phyloP scores from a whole-genome alignment of 352 stramenopile species.

The Phytophthora quininea region DNA sequence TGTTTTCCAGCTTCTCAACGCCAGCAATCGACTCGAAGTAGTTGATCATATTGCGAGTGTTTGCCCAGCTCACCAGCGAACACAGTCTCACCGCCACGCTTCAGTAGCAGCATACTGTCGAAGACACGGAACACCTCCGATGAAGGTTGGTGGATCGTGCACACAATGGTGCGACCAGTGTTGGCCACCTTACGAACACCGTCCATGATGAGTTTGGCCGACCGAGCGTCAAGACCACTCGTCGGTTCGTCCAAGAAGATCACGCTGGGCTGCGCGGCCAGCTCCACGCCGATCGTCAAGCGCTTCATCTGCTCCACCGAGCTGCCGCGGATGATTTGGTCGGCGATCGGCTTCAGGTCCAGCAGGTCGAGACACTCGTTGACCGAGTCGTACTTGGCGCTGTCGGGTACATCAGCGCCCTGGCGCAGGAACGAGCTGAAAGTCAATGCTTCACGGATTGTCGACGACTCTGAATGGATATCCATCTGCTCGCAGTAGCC shows the following conservation, averaged over 20 bases:
- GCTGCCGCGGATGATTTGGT: conserved; percentile 24
- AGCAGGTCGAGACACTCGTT: conserved; percentile 26
- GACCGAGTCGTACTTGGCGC: conserved; percentile 13
- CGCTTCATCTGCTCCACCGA: conserved; percentile 40
- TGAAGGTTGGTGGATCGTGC: conserved; percentile 90
- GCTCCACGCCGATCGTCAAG: conserved; percentile 39
- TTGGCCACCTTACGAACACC: conserved; percentile 68
- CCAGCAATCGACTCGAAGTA: conserved; percentile 15
- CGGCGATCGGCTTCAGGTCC: conserved; percentile 14
- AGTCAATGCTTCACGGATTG: conserved; percentile 66
- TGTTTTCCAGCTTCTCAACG: conserved; percentile 44
- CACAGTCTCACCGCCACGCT: neutral
- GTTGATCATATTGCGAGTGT: conserved; percentile 25
- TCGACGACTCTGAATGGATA: conserved; percentile 81
- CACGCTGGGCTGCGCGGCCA: conserved; percentile 71
- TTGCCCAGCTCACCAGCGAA: conserved; percentile 6
- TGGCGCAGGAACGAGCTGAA: conserved; percentile 38
- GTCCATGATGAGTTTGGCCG: conserved; percentile 68
- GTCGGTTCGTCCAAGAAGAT: conserved; percentile 76
- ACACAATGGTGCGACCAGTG: conserved; percentile 70
- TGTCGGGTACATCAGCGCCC: conserved; percentile 18
- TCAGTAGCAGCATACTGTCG: conserved; percentile 1
- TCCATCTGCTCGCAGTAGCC: conserved; percentile 83
- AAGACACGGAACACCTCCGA: conserved; percentile 36
- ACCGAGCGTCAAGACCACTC: conserved; percentile 72